phyloP scores from a whole-genome alignment of 139 green algal genomes.

The Eudorina sp. region DNA sequence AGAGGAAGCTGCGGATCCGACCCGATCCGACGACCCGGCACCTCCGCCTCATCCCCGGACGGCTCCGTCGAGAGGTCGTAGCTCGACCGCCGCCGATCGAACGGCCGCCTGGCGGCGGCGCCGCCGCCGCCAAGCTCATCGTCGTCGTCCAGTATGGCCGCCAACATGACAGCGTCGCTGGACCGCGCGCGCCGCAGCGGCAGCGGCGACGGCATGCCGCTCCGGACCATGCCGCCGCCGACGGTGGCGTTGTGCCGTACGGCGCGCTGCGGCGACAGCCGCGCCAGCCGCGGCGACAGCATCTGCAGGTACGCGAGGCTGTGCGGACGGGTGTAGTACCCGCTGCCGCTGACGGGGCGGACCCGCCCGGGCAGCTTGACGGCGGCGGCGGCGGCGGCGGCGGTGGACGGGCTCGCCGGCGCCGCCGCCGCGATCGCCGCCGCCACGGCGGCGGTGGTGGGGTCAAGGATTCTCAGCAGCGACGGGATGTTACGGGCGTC shows the following conservation, averaged over 20 bases:
- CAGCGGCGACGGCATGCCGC: neutral
- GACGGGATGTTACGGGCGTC: constrained; percentile 45
- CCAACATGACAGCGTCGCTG: neutral
- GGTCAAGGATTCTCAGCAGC: constrained; percentile 1
- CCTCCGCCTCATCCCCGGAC: neutral
- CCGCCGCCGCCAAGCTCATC: neutral
- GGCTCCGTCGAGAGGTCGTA: neutral
- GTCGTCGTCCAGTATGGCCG: neutral
- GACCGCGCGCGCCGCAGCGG: neutral
- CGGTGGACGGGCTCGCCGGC: neutral
- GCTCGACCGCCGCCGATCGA: neutral
- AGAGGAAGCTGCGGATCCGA: neutral
- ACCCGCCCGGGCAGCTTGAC: neutral
- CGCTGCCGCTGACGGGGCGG: constrained; percentile 13
- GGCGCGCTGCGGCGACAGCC: neutral
- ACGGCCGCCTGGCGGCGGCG: neutral
- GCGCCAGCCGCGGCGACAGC: constrained; percentile 3
- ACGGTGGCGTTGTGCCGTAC: neutral
- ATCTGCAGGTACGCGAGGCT: neutral
- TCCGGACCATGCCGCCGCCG: neutral
- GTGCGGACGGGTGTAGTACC: neutral
- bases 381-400: neutral
- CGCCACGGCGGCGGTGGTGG: neutral
- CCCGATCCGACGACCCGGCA: neutral
- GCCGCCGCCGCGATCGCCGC: neutral